phyloP scores from a whole-genome alignment of 176 grass and related monocot species.

The sorghum (Sorghum bicolor) region DNA sequence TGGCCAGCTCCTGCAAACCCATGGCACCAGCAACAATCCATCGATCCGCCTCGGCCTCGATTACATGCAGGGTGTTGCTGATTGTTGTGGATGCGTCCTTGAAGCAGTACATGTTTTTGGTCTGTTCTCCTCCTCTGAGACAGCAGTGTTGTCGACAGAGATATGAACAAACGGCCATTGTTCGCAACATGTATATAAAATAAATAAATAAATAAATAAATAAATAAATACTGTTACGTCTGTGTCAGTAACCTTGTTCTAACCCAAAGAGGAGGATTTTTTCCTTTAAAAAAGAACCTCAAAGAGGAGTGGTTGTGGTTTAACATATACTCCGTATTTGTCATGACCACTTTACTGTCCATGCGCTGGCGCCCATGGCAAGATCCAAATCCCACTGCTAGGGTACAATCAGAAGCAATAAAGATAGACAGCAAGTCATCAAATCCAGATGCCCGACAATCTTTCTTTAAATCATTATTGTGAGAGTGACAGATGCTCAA shows the following conservation, averaged over 20 bases:
- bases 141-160: background rate
- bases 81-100: too few species aligned
- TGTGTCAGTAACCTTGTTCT: background rate
- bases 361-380: conserved; percentile 13
- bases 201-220: background rate
- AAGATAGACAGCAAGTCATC: background rate
- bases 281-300: background rate
- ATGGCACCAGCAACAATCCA: too few species aligned
- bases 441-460: background rate
- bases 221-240: background rate
- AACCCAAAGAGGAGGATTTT: background rate
- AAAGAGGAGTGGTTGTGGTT: background rate
- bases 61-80: too few species aligned
- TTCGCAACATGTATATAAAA: background rate
- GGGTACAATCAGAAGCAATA: background rate
- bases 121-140: background rate
- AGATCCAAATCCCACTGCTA: conserved; percentile 14
- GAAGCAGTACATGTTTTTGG: background rate
- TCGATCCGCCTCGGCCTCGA: too few species aligned
- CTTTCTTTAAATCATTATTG: background rate
- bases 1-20: too few species aligned
- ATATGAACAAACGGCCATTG: background rate
- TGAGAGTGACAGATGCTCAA: background rate
- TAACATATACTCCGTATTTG: background rate
- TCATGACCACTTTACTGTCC: background rate